Base-by-base conservation (phyloP, 148 eudicot genomes). In the Rhododendron ovatum region DNA sequence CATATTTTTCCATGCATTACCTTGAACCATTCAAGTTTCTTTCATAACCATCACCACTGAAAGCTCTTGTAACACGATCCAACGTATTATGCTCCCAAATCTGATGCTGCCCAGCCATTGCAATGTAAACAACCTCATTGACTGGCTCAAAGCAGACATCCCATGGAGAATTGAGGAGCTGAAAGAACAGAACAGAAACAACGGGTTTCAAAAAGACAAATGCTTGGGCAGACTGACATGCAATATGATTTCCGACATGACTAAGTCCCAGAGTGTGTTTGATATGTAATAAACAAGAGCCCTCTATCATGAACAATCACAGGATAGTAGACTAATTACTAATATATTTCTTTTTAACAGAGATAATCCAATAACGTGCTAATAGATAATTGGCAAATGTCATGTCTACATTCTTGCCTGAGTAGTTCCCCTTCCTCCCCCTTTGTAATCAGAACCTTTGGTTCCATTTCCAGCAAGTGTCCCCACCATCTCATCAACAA, bases 61-160 rank as follows among this genome's bases (percentile, higher is more conserved):
- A 95, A 88, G 92, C 93, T 84, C 83, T 88, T 48, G 98, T 95
- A 84, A 89, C 86, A 85, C 92, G 98, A 90, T 93, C 91, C 45
- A 86, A 55, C 78, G 91, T 88, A 89, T 90, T 92, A 88, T 95
- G 94, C 87, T 86, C 91, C 99, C 99, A 96, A 50, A 96, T 96
- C 91, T 95, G 99, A 92, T 96, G 99, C 91, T 96, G 99, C 37
- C 99, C 99, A 85, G 99, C 98, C 96, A 96, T 95, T 90, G 99
- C 98, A 86, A 96, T 93, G 90, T 93, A 96, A 48, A 95, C 94
- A 89, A 87, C 91, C 82, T 90, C 95, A 71, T 89, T 92, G 53
- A 88, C 88, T 83, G 98, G 93, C 67, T 96, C 94, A 90, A 90
- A 95, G 88, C 98, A 92, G 75, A 96, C 94, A 92, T 96, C 99